Percentiles rank a stretch among this genome's conserved stretches.
Conservation (phyloP, 139 green algal genomes). For the Zygnema circumcarinatum region DNA sequence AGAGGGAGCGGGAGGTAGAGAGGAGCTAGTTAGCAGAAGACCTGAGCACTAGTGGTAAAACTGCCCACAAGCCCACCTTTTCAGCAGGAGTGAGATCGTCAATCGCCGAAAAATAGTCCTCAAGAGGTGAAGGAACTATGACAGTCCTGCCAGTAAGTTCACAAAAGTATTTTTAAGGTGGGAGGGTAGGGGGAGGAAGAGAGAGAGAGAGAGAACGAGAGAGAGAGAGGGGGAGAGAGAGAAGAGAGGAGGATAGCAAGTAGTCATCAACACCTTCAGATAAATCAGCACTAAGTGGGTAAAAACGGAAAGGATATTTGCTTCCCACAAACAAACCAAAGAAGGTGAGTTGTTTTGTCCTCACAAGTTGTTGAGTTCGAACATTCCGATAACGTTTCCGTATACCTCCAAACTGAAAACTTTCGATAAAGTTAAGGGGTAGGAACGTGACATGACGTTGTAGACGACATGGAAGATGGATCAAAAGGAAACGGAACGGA, state of each 20-base stretch:
- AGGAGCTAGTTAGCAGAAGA: no score
- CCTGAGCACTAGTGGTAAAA: no score
- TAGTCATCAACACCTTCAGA: neutral
- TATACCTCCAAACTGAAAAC: conserved; percentile 80
- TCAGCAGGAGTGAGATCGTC: conserved; percentile 53
- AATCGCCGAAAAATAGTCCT: conserved; percentile 73
- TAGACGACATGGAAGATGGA: no score
- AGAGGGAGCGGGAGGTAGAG: no score
- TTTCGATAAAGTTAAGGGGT: conserved; percentile 65
- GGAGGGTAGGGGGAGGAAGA: neutral
- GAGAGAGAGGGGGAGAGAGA: neutral
- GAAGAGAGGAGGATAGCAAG: neutral
- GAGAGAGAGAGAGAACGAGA: neutral
- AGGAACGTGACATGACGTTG: no score
- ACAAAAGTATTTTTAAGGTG: neutral
- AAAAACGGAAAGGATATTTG: neutral
- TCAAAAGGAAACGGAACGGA: no score
- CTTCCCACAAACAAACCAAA: no score
- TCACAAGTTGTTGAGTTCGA: conserved; percentile 95
- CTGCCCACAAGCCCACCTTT: conserved; percentile 27
- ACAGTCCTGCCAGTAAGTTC: conserved; percentile 13
- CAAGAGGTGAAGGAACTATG: conserved; percentile 71
- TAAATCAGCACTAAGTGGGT: neutral
- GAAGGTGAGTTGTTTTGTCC: no score
- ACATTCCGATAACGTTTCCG: conserved; percentile 88